Evolutionary conservation across 2,329 filamentous ascomycete species (phyloP).

Genomic region (Aureobasidium uvarum): DNA sequence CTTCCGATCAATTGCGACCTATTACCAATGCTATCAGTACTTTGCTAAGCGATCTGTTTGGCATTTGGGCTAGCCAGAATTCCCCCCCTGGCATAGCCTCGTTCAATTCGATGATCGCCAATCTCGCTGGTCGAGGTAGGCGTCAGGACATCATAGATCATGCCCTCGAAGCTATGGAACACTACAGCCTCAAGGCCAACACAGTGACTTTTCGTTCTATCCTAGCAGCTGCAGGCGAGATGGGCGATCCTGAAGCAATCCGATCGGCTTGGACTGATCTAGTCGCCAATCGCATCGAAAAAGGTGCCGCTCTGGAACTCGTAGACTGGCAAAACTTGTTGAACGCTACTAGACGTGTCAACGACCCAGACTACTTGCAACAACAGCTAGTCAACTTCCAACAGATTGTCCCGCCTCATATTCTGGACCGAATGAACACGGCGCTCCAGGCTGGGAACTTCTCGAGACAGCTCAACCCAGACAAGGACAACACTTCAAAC

Average conservation of each 20-base stretch:
- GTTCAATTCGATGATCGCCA: constrained; percentile 43
- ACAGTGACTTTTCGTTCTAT: constrained; percentile 39
- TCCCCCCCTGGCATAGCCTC: constrained; percentile 33
- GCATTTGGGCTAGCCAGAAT: constrained; percentile 35
- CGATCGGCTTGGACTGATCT: constrained; percentile 37
- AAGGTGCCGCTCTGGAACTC: constrained; percentile 5
- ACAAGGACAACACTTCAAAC: neutral
- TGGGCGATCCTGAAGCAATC: constrained; percentile 35
- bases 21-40: constrained; percentile 33
- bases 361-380: constrained; percentile 30
- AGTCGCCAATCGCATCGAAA: constrained; percentile 30
- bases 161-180: constrained; percentile 35
- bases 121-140: constrained; percentile 37
- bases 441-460: neutral
- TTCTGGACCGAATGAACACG: constrained; percentile 9
- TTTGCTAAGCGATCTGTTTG: constrained; percentile 35
- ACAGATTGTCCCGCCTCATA: neutral
- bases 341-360: constrained; percentile 32
- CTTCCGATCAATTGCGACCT: constrained; percentile 30
- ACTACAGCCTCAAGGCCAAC: constrained; percentile 34
- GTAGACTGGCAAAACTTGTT: constrained; percentile 35
- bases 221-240: constrained; percentile 39
- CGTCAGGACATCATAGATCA: constrained; percentile 35
- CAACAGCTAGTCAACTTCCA: constrained; percentile 28
- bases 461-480: neutral